Base-by-base conservation (phyloP, 2,329 filamentous ascomycete species). In the Neoascochyta sp. region DNA sequence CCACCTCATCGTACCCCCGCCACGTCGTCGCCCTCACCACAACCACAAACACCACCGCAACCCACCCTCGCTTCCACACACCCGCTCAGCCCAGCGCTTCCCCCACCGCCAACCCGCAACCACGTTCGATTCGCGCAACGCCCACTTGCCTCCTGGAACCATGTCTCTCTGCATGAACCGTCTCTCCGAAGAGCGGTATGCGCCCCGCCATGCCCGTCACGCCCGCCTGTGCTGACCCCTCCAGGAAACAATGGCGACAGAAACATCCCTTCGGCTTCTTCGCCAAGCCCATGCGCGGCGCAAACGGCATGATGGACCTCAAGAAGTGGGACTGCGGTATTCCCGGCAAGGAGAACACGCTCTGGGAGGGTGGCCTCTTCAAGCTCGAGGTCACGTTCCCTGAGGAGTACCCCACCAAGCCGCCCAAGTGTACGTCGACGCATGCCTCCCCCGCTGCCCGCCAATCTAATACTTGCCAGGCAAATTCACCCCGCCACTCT, bases 251-350 rank as follows among this genome's bases (percentile, higher is more conserved):
- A 69, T 98, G 92, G 92, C 81, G 92, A 46, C 82, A 82, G 60
- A 90, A 98, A 52, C 92, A 98, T 57, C 93, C 93, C 0, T 98
- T 98, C 57, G 92, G 92, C 40, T 98, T 98, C 70, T 95, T 85
- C 64, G 92, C 92, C 14, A 86, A 89, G 59, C 92, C 93, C 9
- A 72, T 81, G 41, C 84, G 90, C 50, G 89, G 80, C 42, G 65
- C 81, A 11, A 76, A 86, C 47, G 89, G 88, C 32, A 79, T 87
- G 2, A 75, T 96, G 29, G 92, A 98, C 58, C 73, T 98, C 43
- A 95, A 95, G 74, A 78, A 80, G 45, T 98, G 92, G 92, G 89
- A 96, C 53, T 96, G 92, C 56, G 89, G 89, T 23, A 85, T 98
- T 23, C 92, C 92, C 3, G 92, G 93, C 55, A 95, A 95, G 62